Conservation (phyloP, 495 filamentous ascomycete genomes). For the Aspergillus nanangensis region DNA sequence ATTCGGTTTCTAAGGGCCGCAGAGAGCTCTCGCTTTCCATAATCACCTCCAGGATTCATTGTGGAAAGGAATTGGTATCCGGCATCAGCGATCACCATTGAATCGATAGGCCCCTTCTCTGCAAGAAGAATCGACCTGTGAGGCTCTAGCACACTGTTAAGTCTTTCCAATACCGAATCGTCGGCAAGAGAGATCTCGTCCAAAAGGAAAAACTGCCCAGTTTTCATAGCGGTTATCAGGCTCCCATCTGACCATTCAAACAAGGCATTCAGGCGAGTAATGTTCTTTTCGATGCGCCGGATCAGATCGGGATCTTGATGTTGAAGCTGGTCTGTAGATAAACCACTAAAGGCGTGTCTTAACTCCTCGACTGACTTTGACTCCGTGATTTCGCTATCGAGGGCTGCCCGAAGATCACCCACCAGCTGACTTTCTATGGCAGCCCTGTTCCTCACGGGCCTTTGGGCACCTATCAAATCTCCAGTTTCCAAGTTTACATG, state of each 20-base stretch:
- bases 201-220: slow-evolving; percentile 83
- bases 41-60: slow-evolving; percentile 99
- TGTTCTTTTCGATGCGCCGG: slow-evolving; percentile 53
- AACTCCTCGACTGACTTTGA: slow-evolving; percentile 39
- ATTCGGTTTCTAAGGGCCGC: slow-evolving; percentile 94
- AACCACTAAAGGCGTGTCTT: slow-evolving; percentile 43
- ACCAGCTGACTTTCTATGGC: slow-evolving; percentile 61
- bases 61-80: slow-evolving; percentile 96
- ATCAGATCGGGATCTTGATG: slow-evolving; percentile 46
- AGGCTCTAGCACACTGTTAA: slow-evolving; percentile 97
- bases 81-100: slow-evolving; percentile 67
- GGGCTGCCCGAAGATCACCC: slow-evolving; percentile 54
- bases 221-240: slow-evolving; percentile 91
- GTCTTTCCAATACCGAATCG: slow-evolving; percentile 91
- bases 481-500: slow-evolving; percentile 97
- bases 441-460: slow-evolving; percentile 81
- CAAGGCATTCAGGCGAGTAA: slow-evolving; percentile 65
- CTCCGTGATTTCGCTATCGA: slow-evolving; percentile 17
- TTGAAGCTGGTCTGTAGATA: slow-evolving; percentile 23
- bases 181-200: slow-evolving; percentile 98
- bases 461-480: slow-evolving; percentile 92
- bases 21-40: slow-evolving; percentile 94
- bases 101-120: slow-evolving; percentile 83
- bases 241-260: slow-evolving; percentile 98
- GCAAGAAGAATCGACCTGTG: slow-evolving; percentile 81